These are phyloP conservation scores for Agaricus subrufescens DNA, from an alignment of 768 basidiomycete species.

Conservation along the genomic window DNA sequence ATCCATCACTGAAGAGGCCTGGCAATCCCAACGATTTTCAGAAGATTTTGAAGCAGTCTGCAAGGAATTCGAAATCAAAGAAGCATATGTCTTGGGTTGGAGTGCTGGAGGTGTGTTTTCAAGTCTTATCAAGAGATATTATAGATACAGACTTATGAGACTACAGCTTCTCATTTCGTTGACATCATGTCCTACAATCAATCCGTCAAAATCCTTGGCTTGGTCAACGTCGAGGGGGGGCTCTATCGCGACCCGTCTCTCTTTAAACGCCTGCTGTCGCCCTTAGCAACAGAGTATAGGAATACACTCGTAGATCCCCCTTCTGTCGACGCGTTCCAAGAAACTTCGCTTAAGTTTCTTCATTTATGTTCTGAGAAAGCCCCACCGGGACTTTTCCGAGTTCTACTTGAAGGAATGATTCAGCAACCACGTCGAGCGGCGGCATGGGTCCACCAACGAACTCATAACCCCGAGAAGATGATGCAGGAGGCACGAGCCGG, in stretches of 20 bases:
- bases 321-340: slow-evolving; percentile 20
- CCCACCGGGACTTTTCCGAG: slow-evolving; percentile 12
- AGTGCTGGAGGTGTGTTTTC: slow-evolving; percentile 11
- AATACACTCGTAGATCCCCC: neutral
- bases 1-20: slow-evolving; percentile 19
- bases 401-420: slow-evolving; percentile 20
- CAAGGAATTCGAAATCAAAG: slow-evolving; percentile 21
- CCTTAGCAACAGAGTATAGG: slow-evolving; percentile 15
- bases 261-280: slow-evolving; percentile 11
- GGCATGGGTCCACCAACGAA: slow-evolving; percentile 16
- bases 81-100: slow-evolving; percentile 31
- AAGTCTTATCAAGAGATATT: neutral
- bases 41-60: slow-evolving; percentile 27
- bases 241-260: neutral
- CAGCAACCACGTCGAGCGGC: slow-evolving; percentile 21
- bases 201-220: slow-evolving; percentile 20
- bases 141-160: neutral
- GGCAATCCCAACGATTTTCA: slow-evolving; percentile 22
- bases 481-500: slow-evolving; percentile 18
- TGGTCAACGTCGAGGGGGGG: slow-evolving; percentile 19
- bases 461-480: slow-evolving; percentile 20
- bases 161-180: neutral
- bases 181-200: slow-evolving; percentile 20
- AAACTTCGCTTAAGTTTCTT: slow-evolving; percentile 17
- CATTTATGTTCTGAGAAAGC: slow-evolving; percentile 13